Conservation (phyloP, 352 stramenopile genomes). For the Phytopythium cucurbitacearum region DNA sequence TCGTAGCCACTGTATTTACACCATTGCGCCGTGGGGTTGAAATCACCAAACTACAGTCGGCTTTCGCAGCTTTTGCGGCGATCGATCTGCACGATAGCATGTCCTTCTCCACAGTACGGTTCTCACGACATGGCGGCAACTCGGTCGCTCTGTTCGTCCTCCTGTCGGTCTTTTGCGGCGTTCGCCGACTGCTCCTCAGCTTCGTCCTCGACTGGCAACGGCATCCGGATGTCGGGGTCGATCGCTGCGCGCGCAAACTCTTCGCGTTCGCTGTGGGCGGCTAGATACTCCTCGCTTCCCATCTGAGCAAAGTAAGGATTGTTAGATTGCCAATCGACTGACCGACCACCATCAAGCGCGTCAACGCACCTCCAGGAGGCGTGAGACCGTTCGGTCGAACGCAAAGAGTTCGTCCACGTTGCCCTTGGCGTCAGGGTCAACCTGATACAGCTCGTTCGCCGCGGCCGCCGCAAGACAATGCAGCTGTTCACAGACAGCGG, state of each 20-base stretch:
- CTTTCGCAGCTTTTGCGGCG: too few species aligned
- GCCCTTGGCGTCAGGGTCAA: slow-evolving; percentile 48
- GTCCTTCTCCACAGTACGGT: too few species aligned
- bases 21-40: too few species aligned
- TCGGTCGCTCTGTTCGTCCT: too few species aligned
- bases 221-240: not conserved
- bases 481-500: slow-evolving; percentile 27
- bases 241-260: slow-evolving; percentile 2
- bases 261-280: slow-evolving; percentile 39
- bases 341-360: not conserved
- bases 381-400: slow-evolving; percentile 85
- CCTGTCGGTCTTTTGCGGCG: too few species aligned
- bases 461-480: slow-evolving; percentile 65
- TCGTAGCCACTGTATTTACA: too few species aligned
- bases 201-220: too few species aligned
- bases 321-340: not conserved
- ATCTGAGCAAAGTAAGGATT: slow-evolving; percentile 26
- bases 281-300: slow-evolving; percentile 67
- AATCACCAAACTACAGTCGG: too few species aligned
- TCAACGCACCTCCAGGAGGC: slow-evolving; percentile 64
- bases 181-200: too few species aligned
- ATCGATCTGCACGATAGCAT: too few species aligned
- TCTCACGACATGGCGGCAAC: too few species aligned
- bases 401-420: slow-evolving; percentile 81
- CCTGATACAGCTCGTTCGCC: slow-evolving; percentile 57